These are phyloP conservation scores for Rhexocercosporidium sp. DNA, from an alignment of 2,329 filamentous ascomycete genomes.

Conservation along the genomic window DNA sequence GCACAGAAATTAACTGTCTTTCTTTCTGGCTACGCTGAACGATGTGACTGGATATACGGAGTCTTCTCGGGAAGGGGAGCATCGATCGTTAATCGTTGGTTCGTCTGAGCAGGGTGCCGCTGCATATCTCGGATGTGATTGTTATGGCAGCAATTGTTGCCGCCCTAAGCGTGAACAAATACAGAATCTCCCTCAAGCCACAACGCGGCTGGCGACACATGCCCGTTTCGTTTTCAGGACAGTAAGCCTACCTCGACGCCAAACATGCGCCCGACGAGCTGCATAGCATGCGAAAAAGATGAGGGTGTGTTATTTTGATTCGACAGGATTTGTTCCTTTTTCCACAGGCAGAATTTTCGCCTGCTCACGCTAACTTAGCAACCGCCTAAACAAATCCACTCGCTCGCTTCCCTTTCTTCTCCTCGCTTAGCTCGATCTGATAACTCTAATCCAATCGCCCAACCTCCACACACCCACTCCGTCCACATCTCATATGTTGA, in stretches of 20 bases:
- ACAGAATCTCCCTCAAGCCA: not conserved
- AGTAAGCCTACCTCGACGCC: not conserved
- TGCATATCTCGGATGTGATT: not conserved
- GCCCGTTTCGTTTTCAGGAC: not conserved
- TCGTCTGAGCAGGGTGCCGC: not conserved
- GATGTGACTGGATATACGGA: not conserved
- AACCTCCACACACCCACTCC: not conserved
- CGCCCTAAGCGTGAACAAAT: conserved; percentile 2
- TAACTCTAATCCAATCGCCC: conserved; percentile 14
- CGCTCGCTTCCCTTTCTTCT: not conserved
- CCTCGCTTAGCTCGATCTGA: conserved; percentile 13
- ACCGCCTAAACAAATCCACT: not conserved
- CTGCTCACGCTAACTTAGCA: not conserved
- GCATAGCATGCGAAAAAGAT: not conserved
- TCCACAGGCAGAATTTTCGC: not conserved
- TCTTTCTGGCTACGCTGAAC: not conserved
- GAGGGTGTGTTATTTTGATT: not conserved
- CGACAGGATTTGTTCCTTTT: not conserved
- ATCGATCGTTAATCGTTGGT: not conserved
- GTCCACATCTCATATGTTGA: not conserved
- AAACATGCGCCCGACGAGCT: not conserved
- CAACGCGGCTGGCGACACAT: not conserved
- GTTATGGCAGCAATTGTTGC: not conserved
- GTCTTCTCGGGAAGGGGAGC: not conserved
- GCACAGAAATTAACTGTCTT: not conserved